phyloP scores from a whole-genome alignment of 345 rosid species.

The Eucalyptus pauciflora region DNA sequence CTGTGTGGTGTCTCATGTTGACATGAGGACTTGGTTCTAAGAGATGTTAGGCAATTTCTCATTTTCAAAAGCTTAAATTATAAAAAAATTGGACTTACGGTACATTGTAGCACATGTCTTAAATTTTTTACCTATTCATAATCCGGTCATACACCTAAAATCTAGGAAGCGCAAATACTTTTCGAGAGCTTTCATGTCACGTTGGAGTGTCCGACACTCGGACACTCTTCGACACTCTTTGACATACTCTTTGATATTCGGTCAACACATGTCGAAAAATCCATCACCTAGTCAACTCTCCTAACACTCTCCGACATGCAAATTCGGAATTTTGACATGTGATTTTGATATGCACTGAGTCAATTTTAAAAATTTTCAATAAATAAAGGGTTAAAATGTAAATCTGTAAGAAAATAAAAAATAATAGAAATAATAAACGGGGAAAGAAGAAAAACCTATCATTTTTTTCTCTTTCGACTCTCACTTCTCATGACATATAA shows the following conservation, averaged over 20 bases:
- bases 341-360: accelerated
- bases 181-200: accelerated
- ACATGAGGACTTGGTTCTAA: neutral
- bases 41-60: neutral
- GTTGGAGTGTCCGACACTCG: accelerated
- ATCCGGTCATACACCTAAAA: neutral
- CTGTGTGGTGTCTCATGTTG: neutral
- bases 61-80: neutral
- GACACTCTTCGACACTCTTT: no score
- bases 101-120: neutral
- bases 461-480: accelerated
- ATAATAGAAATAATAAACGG: no score
- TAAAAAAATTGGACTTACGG: neutral
- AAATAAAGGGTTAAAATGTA: no score
- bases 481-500: accelerated
- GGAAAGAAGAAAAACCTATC: no score
- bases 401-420: no score
- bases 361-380: no score
- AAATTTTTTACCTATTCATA: neutral
- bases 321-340: accelerated
- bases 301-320: accelerated
- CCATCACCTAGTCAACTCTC: accelerated
- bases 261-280: accelerated
- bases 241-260: no score
- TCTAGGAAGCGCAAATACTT: accelerated